Conservation (phyloP, 2,329 filamentous ascomycete species). For the Colletotrichum sp. region DNA sequence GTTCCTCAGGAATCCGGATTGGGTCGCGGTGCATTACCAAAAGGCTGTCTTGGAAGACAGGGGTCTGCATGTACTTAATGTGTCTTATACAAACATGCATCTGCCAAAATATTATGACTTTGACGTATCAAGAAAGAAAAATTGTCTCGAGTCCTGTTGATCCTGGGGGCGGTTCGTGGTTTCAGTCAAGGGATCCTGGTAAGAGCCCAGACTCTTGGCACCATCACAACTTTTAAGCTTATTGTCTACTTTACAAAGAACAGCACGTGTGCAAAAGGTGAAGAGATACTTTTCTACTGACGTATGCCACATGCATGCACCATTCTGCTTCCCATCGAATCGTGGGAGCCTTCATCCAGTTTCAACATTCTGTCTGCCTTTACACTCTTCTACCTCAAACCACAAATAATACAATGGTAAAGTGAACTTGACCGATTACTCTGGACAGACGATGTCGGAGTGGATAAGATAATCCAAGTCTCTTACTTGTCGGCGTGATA, state of each 20-base stretch:
- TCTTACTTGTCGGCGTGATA: not conserved
- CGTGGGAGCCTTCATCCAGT: not conserved
- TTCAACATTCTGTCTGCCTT: not conserved
- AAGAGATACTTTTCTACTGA: not conserved
- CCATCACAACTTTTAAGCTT: not conserved
- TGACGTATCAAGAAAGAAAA: not conserved
- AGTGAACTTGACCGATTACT: not conserved
- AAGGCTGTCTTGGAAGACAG: not conserved
- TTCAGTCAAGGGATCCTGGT: not conserved
- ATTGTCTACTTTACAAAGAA: not conserved
- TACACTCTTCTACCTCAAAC: not conserved
- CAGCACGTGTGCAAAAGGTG: not conserved
- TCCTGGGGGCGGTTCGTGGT: not conserved
- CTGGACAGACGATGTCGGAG: not conserved
- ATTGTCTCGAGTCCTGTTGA: not conserved
- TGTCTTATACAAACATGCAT: not conserved
- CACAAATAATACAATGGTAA: not conserved
- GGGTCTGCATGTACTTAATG: constrained; percentile 3
- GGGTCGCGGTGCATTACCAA: not conserved
- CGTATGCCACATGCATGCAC: not conserved
- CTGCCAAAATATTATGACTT: not conserved
- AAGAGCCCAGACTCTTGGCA: not conserved
- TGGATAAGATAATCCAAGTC: not conserved
- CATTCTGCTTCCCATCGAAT: not conserved
- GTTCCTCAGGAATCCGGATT: not conserved